phyloP scores from a whole-genome alignment of 768 basidiomycete genomes.

The Serendipita vermifera region DNA sequence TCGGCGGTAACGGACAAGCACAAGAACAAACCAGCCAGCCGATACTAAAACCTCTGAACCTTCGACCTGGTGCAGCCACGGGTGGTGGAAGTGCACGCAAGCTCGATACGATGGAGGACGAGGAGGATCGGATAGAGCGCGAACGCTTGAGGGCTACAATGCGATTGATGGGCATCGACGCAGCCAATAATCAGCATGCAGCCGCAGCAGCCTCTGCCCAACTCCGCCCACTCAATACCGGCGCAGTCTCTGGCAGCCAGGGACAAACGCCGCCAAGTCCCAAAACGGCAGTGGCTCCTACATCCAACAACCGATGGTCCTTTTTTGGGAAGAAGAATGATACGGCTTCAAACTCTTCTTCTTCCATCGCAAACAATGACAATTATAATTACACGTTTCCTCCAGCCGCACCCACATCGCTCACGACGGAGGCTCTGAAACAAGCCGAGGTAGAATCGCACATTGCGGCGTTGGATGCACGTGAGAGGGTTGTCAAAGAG shows the following conservation, averaged over 20 bases:
- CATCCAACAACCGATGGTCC: slow-evolving; percentile 43
- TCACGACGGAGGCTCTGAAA: slow-evolving; percentile 65
- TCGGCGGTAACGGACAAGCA: slow-evolving; percentile 32
- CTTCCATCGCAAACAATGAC: neutral
- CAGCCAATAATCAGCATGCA: slow-evolving; percentile 33
- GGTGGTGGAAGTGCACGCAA: slow-evolving; percentile 47
- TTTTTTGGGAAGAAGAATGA: slow-evolving; percentile 34
- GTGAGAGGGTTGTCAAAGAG: slow-evolving; percentile 55
- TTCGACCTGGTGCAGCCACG: slow-evolving; percentile 51
- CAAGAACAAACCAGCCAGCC: slow-evolving; percentile 39
- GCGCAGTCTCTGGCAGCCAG: neutral
- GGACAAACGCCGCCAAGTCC: slow-evolving; percentile 15
- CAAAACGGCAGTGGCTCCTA: slow-evolving; percentile 23
- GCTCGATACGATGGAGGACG: slow-evolving; percentile 79
- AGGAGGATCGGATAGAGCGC: slow-evolving; percentile 77
- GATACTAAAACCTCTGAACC: slow-evolving; percentile 55
- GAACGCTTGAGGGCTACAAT: slow-evolving; percentile 82
- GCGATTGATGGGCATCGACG: slow-evolving; percentile 83
- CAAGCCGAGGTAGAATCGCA: slow-evolving; percentile 67
- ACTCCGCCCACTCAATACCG: slow-evolving; percentile 17
- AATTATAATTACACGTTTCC: slow-evolving; percentile 17
- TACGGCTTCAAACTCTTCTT: neutral
- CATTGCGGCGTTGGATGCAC: slow-evolving; percentile 65
- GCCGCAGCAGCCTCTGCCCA: slow-evolving; percentile 16
- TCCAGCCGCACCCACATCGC: slow-evolving; percentile 27